phyloP scores from a whole-genome alignment of 331 rosid genomes.

The Rhamnella rubrinervis region DNA sequence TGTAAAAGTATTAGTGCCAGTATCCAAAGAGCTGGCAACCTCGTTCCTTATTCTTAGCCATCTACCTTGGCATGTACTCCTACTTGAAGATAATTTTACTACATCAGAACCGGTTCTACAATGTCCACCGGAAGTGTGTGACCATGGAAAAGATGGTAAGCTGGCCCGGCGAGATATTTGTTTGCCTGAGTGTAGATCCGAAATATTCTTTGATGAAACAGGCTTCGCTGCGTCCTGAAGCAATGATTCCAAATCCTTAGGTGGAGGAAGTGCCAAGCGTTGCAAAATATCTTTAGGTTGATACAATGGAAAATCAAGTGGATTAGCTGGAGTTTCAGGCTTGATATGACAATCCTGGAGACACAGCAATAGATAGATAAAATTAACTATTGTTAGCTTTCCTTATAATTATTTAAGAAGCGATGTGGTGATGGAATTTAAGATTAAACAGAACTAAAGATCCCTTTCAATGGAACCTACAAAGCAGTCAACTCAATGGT shows the following conservation, averaged over 20 bases:
- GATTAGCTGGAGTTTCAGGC: conserved; percentile 49
- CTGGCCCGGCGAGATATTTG: conserved; percentile 67
- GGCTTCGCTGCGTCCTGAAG: conserved; percentile 79
- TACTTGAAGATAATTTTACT: conserved; percentile 64
- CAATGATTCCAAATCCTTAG: conserved; percentile 79
- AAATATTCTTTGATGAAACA: conserved; percentile 50
- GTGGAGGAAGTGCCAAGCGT: conserved; percentile 63
- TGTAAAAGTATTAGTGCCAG: conserved; percentile 43
- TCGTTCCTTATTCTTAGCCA: conserved; percentile 63
- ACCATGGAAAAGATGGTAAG: conserved; percentile 90
- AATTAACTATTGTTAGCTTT: not conserved
- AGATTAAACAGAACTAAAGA: conserved; percentile 4
- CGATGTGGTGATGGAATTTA: not conserved
- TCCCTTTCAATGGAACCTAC: not conserved
- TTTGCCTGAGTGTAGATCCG: conserved; percentile 70
- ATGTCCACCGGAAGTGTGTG: conserved; percentile 70
- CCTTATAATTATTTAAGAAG: not conserved
- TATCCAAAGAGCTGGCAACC: conserved; percentile 36
- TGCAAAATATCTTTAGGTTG: conserved; percentile 68
- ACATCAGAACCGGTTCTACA: conserved; percentile 73
- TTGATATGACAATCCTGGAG: conserved; percentile 60
- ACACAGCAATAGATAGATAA: conserved; percentile 5
- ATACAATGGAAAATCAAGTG: conserved; percentile 57
- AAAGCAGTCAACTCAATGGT: not conserved
- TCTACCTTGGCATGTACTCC: conserved; percentile 78